phyloP scores from a whole-genome alignment of 2,329 filamentous ascomycete species.

The Diaporthe citriasiana region DNA sequence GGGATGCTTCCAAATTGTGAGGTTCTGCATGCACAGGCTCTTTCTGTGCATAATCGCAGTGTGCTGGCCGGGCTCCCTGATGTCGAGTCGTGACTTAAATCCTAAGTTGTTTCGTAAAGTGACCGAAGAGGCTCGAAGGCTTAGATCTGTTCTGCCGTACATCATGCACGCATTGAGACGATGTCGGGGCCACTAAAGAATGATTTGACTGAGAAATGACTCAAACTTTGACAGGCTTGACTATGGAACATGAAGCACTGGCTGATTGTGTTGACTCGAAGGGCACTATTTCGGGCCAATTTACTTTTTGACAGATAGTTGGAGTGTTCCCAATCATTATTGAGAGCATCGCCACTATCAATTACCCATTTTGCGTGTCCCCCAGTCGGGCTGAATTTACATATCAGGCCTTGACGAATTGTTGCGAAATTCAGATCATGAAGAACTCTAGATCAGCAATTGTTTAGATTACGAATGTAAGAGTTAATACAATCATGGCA shows the following conservation, averaged over 20 bases:
- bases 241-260: neutral
- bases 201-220: neutral
- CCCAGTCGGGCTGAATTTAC: too few relatives aligned
- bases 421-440: neutral
- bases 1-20: neutral
- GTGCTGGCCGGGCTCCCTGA: neutral
- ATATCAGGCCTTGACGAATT: neutral
- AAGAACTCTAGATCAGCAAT: neutral
- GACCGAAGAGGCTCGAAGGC: neutral
- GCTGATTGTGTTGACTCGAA: neutral
- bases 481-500: neutral
- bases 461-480: neutral
- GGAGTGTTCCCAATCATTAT: too few relatives aligned
- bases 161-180: neutral
- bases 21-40: neutral
- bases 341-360: too few relatives aligned
- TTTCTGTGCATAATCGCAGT: neutral
- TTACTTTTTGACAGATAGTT: too few relatives aligned
- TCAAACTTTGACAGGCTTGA: neutral
- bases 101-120: neutral
- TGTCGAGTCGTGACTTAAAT: neutral
- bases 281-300: neutral
- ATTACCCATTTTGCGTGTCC: too few relatives aligned
- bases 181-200: neutral
- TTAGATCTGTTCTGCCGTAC: neutral